These are phyloP conservation scores for Platanthera zijinensis DNA, from an alignment of 106 monocot genomes.

Conservation along the genomic window DNA sequence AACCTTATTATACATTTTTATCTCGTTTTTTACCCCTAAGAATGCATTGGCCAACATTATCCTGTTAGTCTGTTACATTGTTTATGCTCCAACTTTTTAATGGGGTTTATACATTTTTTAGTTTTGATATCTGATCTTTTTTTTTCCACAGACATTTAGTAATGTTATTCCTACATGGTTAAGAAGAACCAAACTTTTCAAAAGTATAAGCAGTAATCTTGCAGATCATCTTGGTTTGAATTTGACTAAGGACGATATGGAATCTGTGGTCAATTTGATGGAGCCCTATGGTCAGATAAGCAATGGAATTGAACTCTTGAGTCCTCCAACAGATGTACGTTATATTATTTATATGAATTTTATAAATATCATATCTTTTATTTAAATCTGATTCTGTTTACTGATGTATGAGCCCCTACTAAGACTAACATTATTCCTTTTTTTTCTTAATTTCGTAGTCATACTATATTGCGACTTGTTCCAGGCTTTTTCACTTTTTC, in stretches of 20 bases:
- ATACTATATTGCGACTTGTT: neutral
- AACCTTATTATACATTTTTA: neutral
- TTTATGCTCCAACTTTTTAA: neutral
- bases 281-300: conserved; percentile 89
- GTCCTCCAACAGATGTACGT: conserved; percentile 76
- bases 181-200: conserved; percentile 35
- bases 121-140: neutral
- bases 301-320: conserved; percentile 74
- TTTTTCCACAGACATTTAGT: conserved; percentile 44
- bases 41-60: neutral
- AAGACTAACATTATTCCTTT: neutral
- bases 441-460: neutral
- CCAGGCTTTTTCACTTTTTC: neutral
- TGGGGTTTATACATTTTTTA: neutral
- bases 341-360: neutral
- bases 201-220: conserved; percentile 37
- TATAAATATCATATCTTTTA: neutral
- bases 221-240: conserved; percentile 73
- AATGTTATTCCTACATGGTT: conserved; percentile 52
- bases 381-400: neutral
- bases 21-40: neutral
- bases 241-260: conserved; percentile 61
- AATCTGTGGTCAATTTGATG: conserved; percentile 81
- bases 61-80: neutral
- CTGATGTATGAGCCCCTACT: neutral